Base-by-base conservation (phyloP, 163 green algal genomes). In the Scenedesmus sp. region DNA sequence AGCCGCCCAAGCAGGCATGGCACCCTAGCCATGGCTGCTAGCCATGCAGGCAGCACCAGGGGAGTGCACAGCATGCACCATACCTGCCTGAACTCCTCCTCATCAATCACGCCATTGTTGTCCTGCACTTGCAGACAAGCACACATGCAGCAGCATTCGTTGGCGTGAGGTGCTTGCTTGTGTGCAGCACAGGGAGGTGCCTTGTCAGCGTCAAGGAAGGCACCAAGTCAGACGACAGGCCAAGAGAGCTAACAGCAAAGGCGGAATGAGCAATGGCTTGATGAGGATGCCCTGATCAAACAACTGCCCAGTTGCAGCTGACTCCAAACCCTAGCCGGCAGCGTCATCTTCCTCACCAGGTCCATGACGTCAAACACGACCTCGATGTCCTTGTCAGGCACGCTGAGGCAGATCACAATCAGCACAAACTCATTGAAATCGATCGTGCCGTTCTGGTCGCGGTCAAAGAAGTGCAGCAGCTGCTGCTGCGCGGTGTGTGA, bases 401-500 rank as follows among this genome's bases (percentile, higher is more conserved):
- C 96, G 61, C 91, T 94, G 26, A 98, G 90, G 56, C 97, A 88
- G 30, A 94, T 95, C 7, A 97, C 85, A n/a, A 98, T 89, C 37
- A 98, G 91, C 53, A 97, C 86, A 92, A 96, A 98, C 91, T 98
- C 96, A 9, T 92, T 51, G 84, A 96, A 98, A 51, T 84, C 95
- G 24, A 99, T 95, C 4, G 92, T 53, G 22, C 95, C 95, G 68
- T 97, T 93, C 1, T 94, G 91, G 82, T 98, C 93, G 15, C 96
- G 81, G 90, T 98, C 97, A 91, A 98, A 97, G 65, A 93, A 78
- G 51, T 90, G 44, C 78, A 97, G 59, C 22, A 94, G 70, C 95
- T 94, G 33, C 15, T 86, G 42, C 33, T 70, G 81, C n/a, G 30
- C 24, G 37, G 37, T 15, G 49, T 85, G 72, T 33, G 51, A 42